Base-by-base conservation (phyloP, 2,329 filamentous ascomycete species). In the Fusarium sp. region DNA sequence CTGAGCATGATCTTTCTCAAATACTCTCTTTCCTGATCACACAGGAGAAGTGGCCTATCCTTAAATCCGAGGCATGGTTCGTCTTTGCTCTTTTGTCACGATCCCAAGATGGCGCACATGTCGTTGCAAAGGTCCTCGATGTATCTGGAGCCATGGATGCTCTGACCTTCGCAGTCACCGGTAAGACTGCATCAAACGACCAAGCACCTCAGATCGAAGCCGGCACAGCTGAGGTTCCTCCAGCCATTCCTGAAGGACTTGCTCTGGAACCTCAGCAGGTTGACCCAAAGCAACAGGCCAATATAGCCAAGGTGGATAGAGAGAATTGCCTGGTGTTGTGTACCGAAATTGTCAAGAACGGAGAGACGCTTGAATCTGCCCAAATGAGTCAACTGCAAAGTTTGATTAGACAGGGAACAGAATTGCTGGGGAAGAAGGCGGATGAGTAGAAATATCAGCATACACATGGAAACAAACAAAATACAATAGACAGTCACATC, bases 11-110 rank as follows among this genome's bases (percentile, higher is more conserved):
- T 20, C 74, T 88, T 13, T 71, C 76, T 15, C 72, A 77, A 9
- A 78, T 83, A 0, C 79, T 91, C 8, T 73, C 81, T 2, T 86
- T 84, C 69, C 81, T 90, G 28, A 79, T 88, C 26, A 83, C 80
- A 3, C 88, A 90, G 72, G 78, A 76, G 4, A 88, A 87, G 67
- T 90, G 87, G 82, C 85, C 87, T 0, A 80, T 84, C 3, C 79
- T 91, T 4, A 82, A 86, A 18, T 88, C 86, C 38, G 88, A 91
- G 72, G 82, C 84, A 4, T 87, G 88, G 83, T 90, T 90, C 65
- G 83, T 88, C 8, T 82, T 89, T 52, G 88, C 88, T 4, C 81
- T 90, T 34, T 86, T 90, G 82, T 83, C 83, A 40, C 82, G 86
- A 30, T 83, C 83, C 3, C 57, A 73, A 2, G 83, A 85, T 36